Evolutionary conservation across 2,329 filamentous ascomycete genomes (phyloP), one percentile per base, ranked within the genome.

Genomic region (Ascochyta fabae): DNA sequence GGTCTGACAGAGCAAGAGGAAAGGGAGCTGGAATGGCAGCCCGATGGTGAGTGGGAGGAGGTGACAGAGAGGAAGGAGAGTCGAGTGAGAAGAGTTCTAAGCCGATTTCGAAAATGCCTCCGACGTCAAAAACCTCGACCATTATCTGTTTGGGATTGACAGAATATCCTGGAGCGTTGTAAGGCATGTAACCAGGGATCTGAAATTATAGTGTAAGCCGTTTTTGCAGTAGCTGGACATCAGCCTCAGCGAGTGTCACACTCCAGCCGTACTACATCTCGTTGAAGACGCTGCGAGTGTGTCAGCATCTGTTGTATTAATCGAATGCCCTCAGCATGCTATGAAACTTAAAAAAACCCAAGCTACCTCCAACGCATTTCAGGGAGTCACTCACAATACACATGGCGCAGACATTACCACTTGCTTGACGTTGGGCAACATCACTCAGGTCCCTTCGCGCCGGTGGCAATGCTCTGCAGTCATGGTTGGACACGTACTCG

Each of bases 401-500:
- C 15, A 6, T 12, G 13, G 24, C 38, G 13, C 38, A 26, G 22
- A 13, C 38, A 40, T 4, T 22, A 16, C 16, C 22, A 31, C 19
- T 27, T 56, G 53, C 31, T 48, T 35, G 53, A 44, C 43, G 49
- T 54, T 53, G 42, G 50, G 46, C 53, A 35, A 60, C 42, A 51
- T 50, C 27, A 50, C 22, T 43, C 36, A 24, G 42, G 33, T 34
- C 48, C 41, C 46, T 35, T 36, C 16, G 39, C 45, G 46, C 40
- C 24, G 40, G 50, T 49, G 51, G 45, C 51, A 26, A 48, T 10
- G 29, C 39, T 47, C 42, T 51, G 53, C 48, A 51, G 51, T 51
- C 43, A 41, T 36, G 46, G 31, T 31, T 58, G 61, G 63, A 70
- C 71, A 74, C 71, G 71, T 73, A 72, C 60, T 50, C 43, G 24